These are phyloP conservation scores for Xylaria telfairii DNA, from an alignment of 495 filamentous ascomycete genomes.

Conservation along the genomic window DNA sequence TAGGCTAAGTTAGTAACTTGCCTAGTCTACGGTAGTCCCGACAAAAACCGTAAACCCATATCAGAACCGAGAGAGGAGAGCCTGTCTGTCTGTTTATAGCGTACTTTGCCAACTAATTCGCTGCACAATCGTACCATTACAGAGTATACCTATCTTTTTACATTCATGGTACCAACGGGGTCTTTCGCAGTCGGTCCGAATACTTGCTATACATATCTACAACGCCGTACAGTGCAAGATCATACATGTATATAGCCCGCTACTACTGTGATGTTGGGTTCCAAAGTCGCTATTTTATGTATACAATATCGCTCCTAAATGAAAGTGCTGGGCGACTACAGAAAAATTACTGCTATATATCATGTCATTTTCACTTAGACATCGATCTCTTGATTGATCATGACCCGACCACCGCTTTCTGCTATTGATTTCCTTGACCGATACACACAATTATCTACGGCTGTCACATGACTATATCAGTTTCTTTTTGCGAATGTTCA, in stretches of 20 bases:
- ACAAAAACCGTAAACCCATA: background rate
- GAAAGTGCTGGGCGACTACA: background rate
- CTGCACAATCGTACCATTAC: background rate
- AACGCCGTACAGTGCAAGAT: background rate
- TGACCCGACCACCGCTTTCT: constrained; percentile 18
- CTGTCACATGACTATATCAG: background rate
- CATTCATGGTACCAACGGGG: background rate
- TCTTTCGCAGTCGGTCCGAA: constrained; percentile 3
- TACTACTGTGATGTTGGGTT: background rate
- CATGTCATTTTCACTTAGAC: background rate
- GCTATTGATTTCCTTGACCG: background rate
- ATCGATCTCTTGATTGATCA: background rate
- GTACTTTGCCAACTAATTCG: background rate
- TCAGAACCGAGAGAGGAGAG: constrained; percentile 2
- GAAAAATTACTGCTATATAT: no score
- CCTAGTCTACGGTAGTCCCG: no score
- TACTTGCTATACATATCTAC: background rate
- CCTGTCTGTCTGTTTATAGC: background rate
- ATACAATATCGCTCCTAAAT: background rate
- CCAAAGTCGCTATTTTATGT: background rate
- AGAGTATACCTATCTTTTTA: background rate
- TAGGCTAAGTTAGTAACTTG: no score
- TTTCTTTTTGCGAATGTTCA: background rate
- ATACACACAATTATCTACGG: constrained; percentile 27
- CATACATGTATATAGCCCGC: background rate